Evolutionary conservation across 2,329 filamentous ascomycete species (phyloP).

Genomic region (Colletotrichum cereale): DNA sequence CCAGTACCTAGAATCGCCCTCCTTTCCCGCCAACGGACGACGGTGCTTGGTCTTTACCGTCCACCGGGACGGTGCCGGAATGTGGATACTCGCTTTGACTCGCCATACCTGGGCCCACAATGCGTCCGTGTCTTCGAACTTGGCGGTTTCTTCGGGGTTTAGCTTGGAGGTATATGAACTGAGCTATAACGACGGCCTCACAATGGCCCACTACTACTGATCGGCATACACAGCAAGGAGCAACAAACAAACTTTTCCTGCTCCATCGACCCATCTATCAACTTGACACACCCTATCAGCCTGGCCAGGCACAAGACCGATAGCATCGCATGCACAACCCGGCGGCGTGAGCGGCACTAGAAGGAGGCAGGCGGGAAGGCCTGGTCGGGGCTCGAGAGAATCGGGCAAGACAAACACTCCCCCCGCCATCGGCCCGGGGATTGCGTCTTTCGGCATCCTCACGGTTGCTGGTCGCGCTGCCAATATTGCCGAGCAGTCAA

Average conservation of each 20-base stretch:
- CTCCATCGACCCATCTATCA: conserved; percentile 2
- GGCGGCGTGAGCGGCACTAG: conserved; percentile 11
- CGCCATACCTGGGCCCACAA: neutral
- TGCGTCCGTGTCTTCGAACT: neutral
- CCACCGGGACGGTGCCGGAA: conserved; percentile 16
- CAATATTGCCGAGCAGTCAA: neutral
- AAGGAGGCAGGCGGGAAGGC: neutral
- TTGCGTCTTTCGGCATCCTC: neutral
- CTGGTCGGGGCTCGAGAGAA: neutral
- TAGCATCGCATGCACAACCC: conserved; percentile 32
- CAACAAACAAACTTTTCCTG: conserved; percentile 32
- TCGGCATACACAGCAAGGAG: neutral
- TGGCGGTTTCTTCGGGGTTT: conserved; percentile 26
- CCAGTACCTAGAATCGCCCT: too few relatives aligned
- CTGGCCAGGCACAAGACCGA: conserved; percentile 19
- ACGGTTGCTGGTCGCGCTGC: neutral
- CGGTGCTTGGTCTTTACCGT: neutral
- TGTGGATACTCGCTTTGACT: conserved; percentile 7
- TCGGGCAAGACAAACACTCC: neutral
- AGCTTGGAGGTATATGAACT: neutral
- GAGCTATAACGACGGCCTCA: conserved; percentile 4
- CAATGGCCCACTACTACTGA: neutral
- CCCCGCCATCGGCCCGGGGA: neutral
- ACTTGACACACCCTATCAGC: conserved; percentile 32
- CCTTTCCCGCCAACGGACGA: neutral